Evolutionary conservation across 2,329 filamentous ascomycete species (phyloP), one percentile per base, ranked within the genome.

Genomic region (Colletotrichum endophyticum): DNA sequence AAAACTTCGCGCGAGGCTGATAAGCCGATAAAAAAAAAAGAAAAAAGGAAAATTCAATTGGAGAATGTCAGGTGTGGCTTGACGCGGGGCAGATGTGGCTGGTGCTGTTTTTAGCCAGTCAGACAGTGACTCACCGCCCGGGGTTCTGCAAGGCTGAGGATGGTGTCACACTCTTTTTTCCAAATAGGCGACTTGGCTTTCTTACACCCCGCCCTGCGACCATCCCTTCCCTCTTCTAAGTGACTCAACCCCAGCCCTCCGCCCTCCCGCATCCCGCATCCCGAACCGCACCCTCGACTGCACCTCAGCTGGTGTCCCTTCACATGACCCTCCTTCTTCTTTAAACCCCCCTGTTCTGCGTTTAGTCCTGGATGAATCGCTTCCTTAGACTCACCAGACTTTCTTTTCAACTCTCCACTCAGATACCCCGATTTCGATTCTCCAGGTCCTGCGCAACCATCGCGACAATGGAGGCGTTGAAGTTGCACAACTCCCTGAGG

Each of bases 401-500:
- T 74, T 78, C 82, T 49, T 77, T 79, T 83, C 78, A 77, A 80
- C 75, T 78, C 81, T 79, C 78, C 79, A 70, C 80, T 81, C 67
- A 80, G 79, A 75, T 72, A 69, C 69, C 75, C 72, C 36, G 78
- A 70, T 76, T 74, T 79, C 80, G 72, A 80, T 79, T 80, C 80
- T 79, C 82, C 66, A 81, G 85, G 82, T 74, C 79, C 77, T 84
- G 86, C 76, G 80, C 82, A 80, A 86, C 84, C 73, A 77, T 82
- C 78, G 78, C 81, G 80, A 82, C 80, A 81, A 89, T 90, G 89
- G 88, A 88, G 81, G 86, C 91, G 64, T 88, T 98, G 80, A 94
- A 92, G 82, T 89, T 98, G 79, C 95, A 94, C 88, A 98, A 97
- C 86, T 96, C 94, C 8, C 88, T 98, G 81, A 94, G 87, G 80